Evolutionary conservation across 2,329 filamentous ascomycete genomes (phyloP).

Genomic region (Botryosphaeria agaves): DNA sequence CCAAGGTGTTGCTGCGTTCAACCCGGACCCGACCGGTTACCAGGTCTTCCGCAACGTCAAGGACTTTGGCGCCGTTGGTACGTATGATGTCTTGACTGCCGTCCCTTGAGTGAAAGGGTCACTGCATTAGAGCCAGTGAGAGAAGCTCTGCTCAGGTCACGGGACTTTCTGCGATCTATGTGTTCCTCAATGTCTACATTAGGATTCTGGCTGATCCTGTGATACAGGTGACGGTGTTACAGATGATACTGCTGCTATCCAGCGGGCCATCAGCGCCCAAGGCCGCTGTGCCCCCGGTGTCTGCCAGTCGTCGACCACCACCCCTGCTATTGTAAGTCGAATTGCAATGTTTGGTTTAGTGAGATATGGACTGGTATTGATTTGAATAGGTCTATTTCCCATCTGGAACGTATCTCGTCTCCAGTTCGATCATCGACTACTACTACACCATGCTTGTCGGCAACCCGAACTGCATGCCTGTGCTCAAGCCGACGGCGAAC

Average conservation of each 20-base stretch:
- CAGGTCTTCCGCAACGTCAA: conserved; percentile 32
- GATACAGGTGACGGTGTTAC: conserved; percentile 26
- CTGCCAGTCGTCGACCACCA: conserved; percentile 29
- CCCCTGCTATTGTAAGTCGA: conserved; percentile 37
- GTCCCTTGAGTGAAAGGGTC: too few relatives aligned
- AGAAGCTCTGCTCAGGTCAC: too few relatives aligned
- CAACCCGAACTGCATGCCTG: conserved; percentile 38
- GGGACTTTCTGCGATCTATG: too few relatives aligned
- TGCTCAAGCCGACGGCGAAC: conserved; percentile 32
- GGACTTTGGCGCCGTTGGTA: conserved; percentile 20
- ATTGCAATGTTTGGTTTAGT: too few relatives aligned
- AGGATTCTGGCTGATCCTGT: background rate
- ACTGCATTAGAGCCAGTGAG: too few relatives aligned
- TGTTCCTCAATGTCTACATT: background rate
- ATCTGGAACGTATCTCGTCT: conserved; percentile 40
- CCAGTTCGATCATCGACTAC: conserved; percentile 39
- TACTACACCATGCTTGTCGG: conserved; percentile 47
- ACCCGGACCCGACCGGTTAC: conserved; percentile 21
- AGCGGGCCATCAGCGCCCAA: conserved; percentile 22
- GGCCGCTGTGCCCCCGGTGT: conserved; percentile 22
- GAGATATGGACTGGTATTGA: too few relatives aligned
- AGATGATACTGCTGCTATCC: conserved; percentile 41
- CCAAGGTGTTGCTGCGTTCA: conserved; percentile 31
- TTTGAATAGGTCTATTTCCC: too few relatives aligned
- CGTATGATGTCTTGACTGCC: background rate